Evolutionary conservation across 768 basidiomycete genomes (phyloP).

Genomic region (Phaeotremella skinneri): DNA sequence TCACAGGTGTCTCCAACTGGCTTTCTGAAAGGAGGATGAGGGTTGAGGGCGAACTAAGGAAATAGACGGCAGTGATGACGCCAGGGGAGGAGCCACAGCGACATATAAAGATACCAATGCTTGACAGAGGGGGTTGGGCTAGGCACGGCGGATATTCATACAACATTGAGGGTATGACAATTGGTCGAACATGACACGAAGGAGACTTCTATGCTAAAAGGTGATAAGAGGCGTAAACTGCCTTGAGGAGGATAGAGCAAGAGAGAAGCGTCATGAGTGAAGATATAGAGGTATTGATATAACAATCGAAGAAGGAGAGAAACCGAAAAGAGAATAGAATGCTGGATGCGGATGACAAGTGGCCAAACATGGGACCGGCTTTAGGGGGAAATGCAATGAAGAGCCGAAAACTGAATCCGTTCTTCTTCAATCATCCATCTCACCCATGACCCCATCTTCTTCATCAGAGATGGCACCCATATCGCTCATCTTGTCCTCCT

Average conservation of each 20-base stretch:
- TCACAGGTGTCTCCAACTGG: background rate
- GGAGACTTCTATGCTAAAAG: background rate
- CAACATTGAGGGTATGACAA: no score
- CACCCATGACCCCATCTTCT: conserved; percentile 48
- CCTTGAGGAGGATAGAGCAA: no score
- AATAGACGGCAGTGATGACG: no score
- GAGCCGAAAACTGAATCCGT: conserved; percentile 8
- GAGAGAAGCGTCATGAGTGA: no score
- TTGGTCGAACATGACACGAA: background rate
- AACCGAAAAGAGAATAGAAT: background rate
- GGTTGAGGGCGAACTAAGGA: no score
- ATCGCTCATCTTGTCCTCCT: conserved; percentile 52
- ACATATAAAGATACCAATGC: no score
- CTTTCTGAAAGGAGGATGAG: background rate
- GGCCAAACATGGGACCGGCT: no score
- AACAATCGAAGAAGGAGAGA: background rate
- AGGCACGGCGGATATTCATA: no score
- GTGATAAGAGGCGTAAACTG: background rate
- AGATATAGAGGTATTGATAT: no score
- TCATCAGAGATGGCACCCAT: conserved; percentile 50
- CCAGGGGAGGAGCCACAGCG: no score
- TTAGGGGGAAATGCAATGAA: background rate
- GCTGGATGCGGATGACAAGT: no score
- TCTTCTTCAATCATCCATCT: conserved; percentile 45
- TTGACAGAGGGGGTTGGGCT: no score